These are phyloP conservation scores for Acacia pycnantha DNA, from an alignment of 331 rosid species.

Conservation along the genomic window DNA sequence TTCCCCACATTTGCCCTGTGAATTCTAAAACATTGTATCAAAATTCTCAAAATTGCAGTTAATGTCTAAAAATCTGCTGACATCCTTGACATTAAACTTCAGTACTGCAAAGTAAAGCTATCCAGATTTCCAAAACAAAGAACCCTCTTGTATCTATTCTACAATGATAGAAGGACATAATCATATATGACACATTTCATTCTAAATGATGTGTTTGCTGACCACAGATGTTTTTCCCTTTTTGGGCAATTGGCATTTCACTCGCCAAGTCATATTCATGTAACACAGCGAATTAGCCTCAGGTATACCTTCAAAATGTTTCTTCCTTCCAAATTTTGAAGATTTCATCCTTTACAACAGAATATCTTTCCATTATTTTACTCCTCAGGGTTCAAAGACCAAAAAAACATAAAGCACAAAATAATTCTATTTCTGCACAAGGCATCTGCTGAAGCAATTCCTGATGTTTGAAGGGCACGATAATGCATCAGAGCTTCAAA, in stretches of 20 bases:
- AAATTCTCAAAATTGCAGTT: neutral
- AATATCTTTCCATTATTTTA: neutral
- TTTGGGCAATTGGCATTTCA: neutral
- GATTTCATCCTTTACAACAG: neutral
- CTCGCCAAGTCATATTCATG: neutral
- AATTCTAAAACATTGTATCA: neutral
- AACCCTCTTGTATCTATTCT: neutral
- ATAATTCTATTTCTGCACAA: neutral
- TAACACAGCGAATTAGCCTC: neutral
- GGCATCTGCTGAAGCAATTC: neutral
- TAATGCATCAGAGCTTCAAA: neutral
- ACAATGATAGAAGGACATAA: neutral
- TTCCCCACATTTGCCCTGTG: neutral
- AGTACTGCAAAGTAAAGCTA: neutral
- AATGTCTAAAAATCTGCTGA: neutral
- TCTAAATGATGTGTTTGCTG: neutral
- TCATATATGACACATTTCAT: neutral
- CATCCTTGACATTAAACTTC: neutral
- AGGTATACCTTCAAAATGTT: neutral
- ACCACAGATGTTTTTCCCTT: neutral
- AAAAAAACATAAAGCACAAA: neutral
- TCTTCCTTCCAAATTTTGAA: neutral
- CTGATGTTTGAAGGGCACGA: neutral
- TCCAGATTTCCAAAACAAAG: neutral
- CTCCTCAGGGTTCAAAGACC: neutral